phyloP scores from a whole-genome alignment of 2,329 filamentous ascomycete genomes.

The Triangularia verruculosa region DNA sequence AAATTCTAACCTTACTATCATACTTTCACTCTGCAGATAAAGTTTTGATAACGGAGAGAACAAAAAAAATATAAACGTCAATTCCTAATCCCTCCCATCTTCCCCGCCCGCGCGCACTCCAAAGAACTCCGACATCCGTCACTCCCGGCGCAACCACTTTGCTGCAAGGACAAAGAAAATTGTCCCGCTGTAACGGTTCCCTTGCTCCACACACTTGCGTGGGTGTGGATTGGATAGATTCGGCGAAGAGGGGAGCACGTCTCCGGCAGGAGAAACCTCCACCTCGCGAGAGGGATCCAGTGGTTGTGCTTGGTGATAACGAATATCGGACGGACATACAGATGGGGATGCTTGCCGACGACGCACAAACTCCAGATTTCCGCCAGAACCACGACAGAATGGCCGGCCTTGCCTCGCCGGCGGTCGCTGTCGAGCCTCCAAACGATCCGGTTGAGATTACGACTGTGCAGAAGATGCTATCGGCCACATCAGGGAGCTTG shows the following conservation, averaged over 20 bases:
- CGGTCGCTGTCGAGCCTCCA: conserved; percentile 36
- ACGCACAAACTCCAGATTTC: conserved; percentile 21
- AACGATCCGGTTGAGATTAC: conserved; percentile 65
- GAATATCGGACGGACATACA: background rate
- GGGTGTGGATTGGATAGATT: background rate
- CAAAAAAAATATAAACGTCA: background rate
- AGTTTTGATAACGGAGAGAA: background rate
- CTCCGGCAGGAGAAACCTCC: conserved; percentile 15
- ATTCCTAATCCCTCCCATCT: background rate
- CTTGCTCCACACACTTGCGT: background rate
- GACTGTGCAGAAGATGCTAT: conserved; percentile 87
- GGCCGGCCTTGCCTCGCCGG: conserved; percentile 34
- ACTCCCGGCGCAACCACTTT: background rate
- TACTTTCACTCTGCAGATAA: background rate
- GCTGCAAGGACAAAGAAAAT: background rate
- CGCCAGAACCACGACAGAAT: conserved; percentile 41
- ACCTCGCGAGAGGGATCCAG: conserved; percentile 10
- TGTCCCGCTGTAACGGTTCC: background rate
- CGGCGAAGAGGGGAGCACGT: background rate
- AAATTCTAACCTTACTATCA: background rate
- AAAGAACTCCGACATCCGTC: background rate
- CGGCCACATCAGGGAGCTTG: conserved; percentile 85
- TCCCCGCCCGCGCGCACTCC: too few relatives aligned
- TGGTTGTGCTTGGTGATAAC: background rate
- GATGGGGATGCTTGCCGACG: conserved; percentile 24